phyloP scores from a whole-genome alignment of 257 asterid genomes.

The Scutellaria baicalensis region DNA sequence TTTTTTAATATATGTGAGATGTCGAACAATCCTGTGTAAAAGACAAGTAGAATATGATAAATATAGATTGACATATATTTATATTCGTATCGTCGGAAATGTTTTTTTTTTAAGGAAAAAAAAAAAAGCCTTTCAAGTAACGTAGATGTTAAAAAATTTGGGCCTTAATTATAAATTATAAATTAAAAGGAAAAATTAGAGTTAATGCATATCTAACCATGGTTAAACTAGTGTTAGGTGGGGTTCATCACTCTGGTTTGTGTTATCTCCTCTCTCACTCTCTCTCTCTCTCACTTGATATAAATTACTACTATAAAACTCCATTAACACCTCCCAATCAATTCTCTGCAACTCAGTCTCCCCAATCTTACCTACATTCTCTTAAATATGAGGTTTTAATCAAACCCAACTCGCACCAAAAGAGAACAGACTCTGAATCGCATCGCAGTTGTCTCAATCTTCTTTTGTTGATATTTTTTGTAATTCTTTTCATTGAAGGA shows the following conservation, averaged over 20 bases:
- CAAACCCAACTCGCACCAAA: too few species aligned
- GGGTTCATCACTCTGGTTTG: conserved; percentile 37
- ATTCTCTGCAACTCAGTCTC: conserved; percentile 18
- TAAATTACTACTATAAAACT: not conserved
- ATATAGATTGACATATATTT: too few species aligned
- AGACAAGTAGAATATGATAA: too few species aligned
- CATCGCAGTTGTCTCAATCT: not conserved
- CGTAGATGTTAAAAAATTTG: too few species aligned
- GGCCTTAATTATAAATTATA: too few species aligned
- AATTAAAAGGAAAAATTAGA: not conserved
- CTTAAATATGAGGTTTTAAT: not conserved
- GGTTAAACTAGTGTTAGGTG: conserved; percentile 49
- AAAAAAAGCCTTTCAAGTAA: too few species aligned
- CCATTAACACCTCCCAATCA: conserved; percentile 10
- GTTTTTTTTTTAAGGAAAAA: too few species aligned
- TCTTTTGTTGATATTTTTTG: not conserved
- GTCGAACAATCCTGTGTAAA: too few species aligned
- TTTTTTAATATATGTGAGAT: too few species aligned
- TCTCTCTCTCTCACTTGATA: not conserved
- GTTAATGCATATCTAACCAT: conserved; percentile 19
- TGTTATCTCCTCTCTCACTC: not conserved
- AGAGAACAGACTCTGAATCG: conserved; percentile 8
- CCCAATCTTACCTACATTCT: conserved; percentile 18
- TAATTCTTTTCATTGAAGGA: not conserved
- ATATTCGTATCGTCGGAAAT: too few species aligned